A percentile compares a stretch with the other conserved stretches of the same genome.
phyloP scores from a whole-genome alignment of 805 yeast genomes.

The Debaryomyces prosopidis region DNA sequence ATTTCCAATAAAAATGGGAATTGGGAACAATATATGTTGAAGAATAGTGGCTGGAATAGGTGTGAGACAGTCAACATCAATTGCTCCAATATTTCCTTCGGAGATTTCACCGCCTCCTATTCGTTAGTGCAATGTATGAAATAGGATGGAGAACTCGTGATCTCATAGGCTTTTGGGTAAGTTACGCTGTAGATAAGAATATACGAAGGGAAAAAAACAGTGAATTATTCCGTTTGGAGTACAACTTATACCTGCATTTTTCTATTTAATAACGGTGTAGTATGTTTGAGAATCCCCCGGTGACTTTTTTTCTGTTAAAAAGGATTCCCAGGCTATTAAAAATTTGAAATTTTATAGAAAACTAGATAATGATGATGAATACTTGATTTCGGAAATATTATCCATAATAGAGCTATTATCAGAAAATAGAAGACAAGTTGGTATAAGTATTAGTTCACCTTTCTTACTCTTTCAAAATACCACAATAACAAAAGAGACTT shows the following conservation, averaged over 20 bases:
- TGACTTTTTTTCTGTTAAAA: conserved; percentile 39
- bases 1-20: conserved; percentile 30
- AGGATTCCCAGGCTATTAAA: conserved; percentile 25
- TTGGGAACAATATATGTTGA: conserved; percentile 49
- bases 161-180: conserved; percentile 49
- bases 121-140: conserved; percentile 47
- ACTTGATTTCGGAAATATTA: too few relatives aligned
- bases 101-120: conserved; percentile 47
- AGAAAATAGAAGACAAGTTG: conserved; percentile 26
- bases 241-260: conserved; percentile 44
- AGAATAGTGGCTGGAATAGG: conserved; percentile 54
- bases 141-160: conserved; percentile 52
- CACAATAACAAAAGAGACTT: conserved; percentile 33
- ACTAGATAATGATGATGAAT: too few relatives aligned
- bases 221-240: conserved; percentile 51
- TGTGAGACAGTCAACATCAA: conserved; percentile 50
- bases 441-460: conserved; percentile 36
- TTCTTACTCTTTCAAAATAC: conserved; percentile 31
- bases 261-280: conserved; percentile 38
- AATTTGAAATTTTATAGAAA: too few relatives aligned
- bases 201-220: conserved; percentile 31
- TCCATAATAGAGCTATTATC: too few relatives aligned
- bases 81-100: conserved; percentile 49
- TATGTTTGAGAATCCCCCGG: conserved; percentile 46
- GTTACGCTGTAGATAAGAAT: conserved; percentile 45